Base-by-base conservation (phyloP, 257 asterid species). In the Salvia miltiorrhiza region DNA sequence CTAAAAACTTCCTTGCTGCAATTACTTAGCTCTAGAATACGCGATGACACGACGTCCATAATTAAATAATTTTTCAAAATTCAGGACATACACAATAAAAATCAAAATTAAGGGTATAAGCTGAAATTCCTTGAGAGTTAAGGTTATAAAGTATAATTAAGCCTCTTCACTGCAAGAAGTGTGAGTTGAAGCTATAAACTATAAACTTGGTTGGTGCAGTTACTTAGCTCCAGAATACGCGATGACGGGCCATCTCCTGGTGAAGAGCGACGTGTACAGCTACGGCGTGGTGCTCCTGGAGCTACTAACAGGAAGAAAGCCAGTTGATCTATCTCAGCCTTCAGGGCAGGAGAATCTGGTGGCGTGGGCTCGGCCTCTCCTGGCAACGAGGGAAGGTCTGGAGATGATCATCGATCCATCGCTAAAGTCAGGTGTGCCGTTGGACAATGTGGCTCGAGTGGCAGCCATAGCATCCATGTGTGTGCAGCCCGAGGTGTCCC, bases 211-310 rank as follows among this genome's bases (percentile, higher is more conserved):
- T n/a, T n/a, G n/a, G n/a, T n/a, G n/a, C 89, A 93, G 98, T 67
- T 90, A 93, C 82, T 78, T 93, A 60, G 98, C 98, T 65, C 98
- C 97, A 0, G 98, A 93, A 76, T 93, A 93, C 47, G 98, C 98
- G 73, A 90, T 93, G 98, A 93, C 97, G 0, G 98, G 99, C 65
- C 99, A 93, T 81, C 94, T 90, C 65, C 92, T 93, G 0, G 99
- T 93, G 39, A 90, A 93, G 70, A 93, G 99, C 35, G 99, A 93
- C 67, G 99, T 88, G 28, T 93, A 93, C 63, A 93, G 99, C 84
- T 93, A 90, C 8, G 99, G 99, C 0, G 99, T 93, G 3, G 99
- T 93, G 35, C 93, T 93, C 12, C 95, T 93, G 2, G 99, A 93
- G 84, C 97, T 93, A 11, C 80, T 93, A 37, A 87, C 95, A 0